Percentiles rank a stretch among this genome's conserved stretches.
Evolutionary conservation across 768 basidiomycete genomes (phyloP).

Genomic region (Phaeolepiota aurea): DNA sequence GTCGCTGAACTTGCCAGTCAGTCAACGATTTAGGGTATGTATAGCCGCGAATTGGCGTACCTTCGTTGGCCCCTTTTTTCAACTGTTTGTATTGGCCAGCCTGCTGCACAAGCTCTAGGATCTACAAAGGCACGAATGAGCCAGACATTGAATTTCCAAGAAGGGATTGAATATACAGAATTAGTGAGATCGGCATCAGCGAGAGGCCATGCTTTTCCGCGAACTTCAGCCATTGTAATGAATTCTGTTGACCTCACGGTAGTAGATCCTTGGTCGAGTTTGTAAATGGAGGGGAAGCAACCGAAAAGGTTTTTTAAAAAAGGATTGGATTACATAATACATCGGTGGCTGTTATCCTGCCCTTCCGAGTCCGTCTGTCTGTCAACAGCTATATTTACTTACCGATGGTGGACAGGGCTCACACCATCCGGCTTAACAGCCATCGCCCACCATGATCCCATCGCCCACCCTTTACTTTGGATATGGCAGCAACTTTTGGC

Average conservation of each 20-base stretch:
- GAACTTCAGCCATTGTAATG: conserved; percentile 52
- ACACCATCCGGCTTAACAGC: too few relatives aligned
- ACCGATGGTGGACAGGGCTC: too few relatives aligned
- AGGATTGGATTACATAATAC: not conserved
- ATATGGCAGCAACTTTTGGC: conserved; percentile 45
- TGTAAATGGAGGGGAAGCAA: conserved; percentile 8
- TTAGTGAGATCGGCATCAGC: conserved; percentile 86
- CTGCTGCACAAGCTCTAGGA: conserved; percentile 92
- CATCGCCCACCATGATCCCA: too few relatives aligned
- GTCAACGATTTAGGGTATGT: not conserved
- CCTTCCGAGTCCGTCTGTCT: too few relatives aligned
- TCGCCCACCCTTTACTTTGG: too few relatives aligned
- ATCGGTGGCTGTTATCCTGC: not conserved
- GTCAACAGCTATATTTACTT: too few relatives aligned
- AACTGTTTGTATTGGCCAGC: conserved; percentile 96
- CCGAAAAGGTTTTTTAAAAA: not conserved
- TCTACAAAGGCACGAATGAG: too few relatives aligned
- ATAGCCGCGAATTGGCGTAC: conserved; percentile 26
- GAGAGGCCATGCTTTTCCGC: conserved; percentile 82
- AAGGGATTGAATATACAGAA: conserved; percentile 40
- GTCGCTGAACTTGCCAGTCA: conserved; percentile 62
- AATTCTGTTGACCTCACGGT: conserved; percentile 64
- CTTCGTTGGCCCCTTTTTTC: conserved; percentile 99
- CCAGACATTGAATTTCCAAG: too few relatives aligned
- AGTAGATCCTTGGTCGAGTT: conserved; percentile 83